A percentile compares a stretch with the other conserved stretches of the same genome.
Conservation (phyloP, 805 yeast species). For the Yarrowia bubula region DNA sequence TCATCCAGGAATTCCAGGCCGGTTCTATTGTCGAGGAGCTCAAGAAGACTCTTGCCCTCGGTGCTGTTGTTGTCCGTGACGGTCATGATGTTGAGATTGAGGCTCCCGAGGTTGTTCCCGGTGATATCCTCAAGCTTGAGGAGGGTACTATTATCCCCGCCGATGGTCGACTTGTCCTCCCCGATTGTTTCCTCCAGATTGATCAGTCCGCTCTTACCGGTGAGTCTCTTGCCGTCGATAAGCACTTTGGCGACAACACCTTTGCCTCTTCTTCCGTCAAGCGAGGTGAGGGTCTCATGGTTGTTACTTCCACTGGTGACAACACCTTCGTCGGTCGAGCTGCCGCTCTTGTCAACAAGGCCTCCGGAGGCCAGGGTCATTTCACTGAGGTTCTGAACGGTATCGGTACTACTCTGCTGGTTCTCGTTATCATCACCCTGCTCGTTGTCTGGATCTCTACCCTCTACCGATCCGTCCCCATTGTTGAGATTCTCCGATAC, state of each 20-base stretch:
- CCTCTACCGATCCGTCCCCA: conserved; percentile 87
- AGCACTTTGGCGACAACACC: conserved; percentile 79
- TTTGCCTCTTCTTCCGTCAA: conserved; percentile 93
- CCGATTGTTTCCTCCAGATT: conserved; percentile 81
- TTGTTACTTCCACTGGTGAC: conserved; percentile 94
- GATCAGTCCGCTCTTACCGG: conserved; percentile 98
- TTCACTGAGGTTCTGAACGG: conserved; percentile 97
- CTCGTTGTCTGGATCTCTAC: conserved; percentile 88
- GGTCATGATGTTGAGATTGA: conserved; percentile 73
- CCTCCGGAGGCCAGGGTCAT: conserved; percentile 90
- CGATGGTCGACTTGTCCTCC: conserved; percentile 86
- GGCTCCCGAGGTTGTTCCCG: conserved; percentile 87
- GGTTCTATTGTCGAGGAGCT: conserved; percentile 96
- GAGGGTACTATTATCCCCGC: conserved; percentile 93
- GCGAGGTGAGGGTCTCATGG: conserved; percentile 93
- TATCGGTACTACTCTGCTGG: conserved; percentile 90
- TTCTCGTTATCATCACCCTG: conserved; percentile 82
- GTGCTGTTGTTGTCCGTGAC: conserved; percentile 82
- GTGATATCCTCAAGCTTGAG: conserved; percentile 89
- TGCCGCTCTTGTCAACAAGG: conserved; percentile 93
- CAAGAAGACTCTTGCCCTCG: conserved; percentile 90
- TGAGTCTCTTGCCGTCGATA: conserved; percentile 94
- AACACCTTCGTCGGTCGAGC: conserved; percentile 96
- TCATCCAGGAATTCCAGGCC: conserved; percentile 96
- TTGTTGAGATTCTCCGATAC: conserved; percentile 86